phyloP scores from a whole-genome alignment of 352 stramenopile species.

The Globisporangium yorkense region DNA sequence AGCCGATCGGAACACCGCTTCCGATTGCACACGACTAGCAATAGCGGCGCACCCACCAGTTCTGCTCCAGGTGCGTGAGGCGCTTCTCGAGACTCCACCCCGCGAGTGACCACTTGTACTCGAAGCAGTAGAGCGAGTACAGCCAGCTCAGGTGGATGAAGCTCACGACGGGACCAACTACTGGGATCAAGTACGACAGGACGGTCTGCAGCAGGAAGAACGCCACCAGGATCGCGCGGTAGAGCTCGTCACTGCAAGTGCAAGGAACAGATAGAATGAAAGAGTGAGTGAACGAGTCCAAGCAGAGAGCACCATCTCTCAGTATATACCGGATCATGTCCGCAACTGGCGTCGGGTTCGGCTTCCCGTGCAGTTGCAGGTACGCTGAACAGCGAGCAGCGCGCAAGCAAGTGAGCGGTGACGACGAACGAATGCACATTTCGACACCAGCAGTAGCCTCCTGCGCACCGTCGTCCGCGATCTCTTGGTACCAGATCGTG shows the following conservation, averaged over 20 bases:
- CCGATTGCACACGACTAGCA: background rate
- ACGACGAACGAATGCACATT: no score
- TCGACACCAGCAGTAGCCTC: background rate
- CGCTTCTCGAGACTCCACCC: constrained; percentile 82
- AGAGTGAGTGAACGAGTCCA: background rate
- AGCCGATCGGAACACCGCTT: background rate
- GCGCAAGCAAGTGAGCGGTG: background rate
- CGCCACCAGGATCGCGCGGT: constrained; percentile 78
- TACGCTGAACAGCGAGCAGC: constrained; percentile 34
- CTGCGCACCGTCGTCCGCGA: constrained; percentile 74
- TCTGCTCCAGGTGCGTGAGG: constrained; percentile 73
- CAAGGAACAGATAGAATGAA: background rate
- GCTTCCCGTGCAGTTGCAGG: constrained; percentile 76
- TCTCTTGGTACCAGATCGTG: constrained; percentile 90
- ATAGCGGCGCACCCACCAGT: constrained; percentile 38
- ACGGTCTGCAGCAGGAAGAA: constrained; percentile 86
- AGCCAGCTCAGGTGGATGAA: constrained; percentile 86
- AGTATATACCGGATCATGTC: constrained; percentile 80
- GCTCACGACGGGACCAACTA: constrained; percentile 65
- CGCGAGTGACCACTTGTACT: constrained; percentile 88
- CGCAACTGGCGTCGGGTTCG: constrained; percentile 59
- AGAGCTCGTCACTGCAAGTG: constrained; percentile 63
- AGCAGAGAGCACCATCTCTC: background rate
- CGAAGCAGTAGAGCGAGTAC: constrained; percentile 89
- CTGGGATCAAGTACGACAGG: constrained; percentile 72